These are phyloP conservation scores for Colletotrichum sublineola DNA, from an alignment of 2,329 filamentous ascomycete genomes.

Conservation along the genomic window DNA sequence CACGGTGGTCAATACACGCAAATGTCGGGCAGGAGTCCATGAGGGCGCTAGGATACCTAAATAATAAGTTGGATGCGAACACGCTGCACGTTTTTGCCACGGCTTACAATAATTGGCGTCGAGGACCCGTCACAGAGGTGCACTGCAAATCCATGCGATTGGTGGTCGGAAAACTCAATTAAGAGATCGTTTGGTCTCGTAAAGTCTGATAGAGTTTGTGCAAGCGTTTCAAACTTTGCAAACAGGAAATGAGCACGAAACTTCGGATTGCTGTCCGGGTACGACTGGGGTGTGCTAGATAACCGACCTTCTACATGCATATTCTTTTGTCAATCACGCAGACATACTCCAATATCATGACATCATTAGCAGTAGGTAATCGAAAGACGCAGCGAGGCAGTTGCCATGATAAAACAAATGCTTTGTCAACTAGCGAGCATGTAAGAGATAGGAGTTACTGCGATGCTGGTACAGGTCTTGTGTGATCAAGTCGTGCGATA, in stretches of 20 bases:
- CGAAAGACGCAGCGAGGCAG: no score
- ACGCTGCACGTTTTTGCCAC: no score
- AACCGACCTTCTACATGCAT: not conserved
- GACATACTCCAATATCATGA: no score
- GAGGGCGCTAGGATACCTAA: not conserved
- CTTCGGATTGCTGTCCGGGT: slow-evolving; percentile 10
- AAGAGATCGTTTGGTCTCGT: slow-evolving; percentile 14
- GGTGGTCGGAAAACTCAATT: slow-evolving; percentile 18
- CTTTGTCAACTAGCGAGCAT: no score
- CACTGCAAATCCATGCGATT: not conserved
- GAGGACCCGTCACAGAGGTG: slow-evolving; percentile 1
- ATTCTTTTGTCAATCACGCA: not conserved
- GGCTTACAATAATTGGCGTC: no score
- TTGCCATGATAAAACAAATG: no score
- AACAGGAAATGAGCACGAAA: not conserved
- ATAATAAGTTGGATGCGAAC: not conserved
- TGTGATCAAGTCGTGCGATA: no score
- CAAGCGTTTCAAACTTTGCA: slow-evolving; percentile 21
- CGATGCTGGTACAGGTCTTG: no score
- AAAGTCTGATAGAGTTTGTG: slow-evolving; percentile 32
- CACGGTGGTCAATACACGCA: not conserved
- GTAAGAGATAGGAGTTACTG: no score
- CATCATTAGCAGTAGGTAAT: no score
- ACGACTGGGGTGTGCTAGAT: slow-evolving; percentile 19
- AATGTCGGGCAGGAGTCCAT: not conserved